Evolutionary conservation across 2,329 filamentous ascomycete species (phyloP).

Genomic region (Fusarium redolens): DNA sequence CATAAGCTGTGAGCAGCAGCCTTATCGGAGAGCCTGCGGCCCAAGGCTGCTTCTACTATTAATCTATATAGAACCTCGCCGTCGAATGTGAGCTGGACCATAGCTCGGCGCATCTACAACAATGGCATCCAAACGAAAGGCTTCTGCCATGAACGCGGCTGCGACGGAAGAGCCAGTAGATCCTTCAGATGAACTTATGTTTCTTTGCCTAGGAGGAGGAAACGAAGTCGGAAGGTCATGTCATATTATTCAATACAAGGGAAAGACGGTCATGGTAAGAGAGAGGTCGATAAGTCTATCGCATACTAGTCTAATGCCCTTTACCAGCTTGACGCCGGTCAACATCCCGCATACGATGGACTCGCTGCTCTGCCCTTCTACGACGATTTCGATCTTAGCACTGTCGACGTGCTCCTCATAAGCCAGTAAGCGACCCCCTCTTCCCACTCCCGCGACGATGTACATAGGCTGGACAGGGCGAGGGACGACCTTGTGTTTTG

Average conservation of each 20-base stretch:
- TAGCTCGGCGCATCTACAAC: constrained; percentile 39
- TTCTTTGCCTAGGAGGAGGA: constrained; percentile 91
- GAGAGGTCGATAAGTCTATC: constrained; percentile 22
- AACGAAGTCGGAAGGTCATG: constrained; percentile 98
- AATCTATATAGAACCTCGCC: constrained; percentile 14
- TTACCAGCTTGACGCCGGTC: constrained; percentile 88
- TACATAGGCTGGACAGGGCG: constrained; percentile 45
- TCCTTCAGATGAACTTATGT: constrained; percentile 92
- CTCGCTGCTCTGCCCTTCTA: constrained; percentile 95
- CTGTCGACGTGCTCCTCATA: constrained; percentile 95
- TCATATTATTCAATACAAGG: constrained; percentile 98
- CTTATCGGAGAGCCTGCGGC: constrained; percentile 10
- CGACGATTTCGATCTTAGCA: constrained; percentile 97
- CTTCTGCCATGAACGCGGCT: constrained; percentile 75
- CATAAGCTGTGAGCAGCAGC: constrained; percentile 9
- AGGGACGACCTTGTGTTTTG: constrained; percentile 42
- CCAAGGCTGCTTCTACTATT: constrained; percentile 25
- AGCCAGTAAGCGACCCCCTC: constrained; percentile 84
- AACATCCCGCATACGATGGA: constrained; percentile 96
- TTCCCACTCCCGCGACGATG: constrained; percentile 35
- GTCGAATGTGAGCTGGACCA: constrained; percentile 36
- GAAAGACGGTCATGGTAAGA: constrained; percentile 96
- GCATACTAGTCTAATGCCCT: constrained; percentile 33
- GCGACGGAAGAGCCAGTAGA: constrained; percentile 87
- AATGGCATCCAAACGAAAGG: constrained; percentile 97